Evolutionary conservation across 176 grass and related monocot genomes (phyloP).

Genomic region (Coix lacrymajobi): DNA sequence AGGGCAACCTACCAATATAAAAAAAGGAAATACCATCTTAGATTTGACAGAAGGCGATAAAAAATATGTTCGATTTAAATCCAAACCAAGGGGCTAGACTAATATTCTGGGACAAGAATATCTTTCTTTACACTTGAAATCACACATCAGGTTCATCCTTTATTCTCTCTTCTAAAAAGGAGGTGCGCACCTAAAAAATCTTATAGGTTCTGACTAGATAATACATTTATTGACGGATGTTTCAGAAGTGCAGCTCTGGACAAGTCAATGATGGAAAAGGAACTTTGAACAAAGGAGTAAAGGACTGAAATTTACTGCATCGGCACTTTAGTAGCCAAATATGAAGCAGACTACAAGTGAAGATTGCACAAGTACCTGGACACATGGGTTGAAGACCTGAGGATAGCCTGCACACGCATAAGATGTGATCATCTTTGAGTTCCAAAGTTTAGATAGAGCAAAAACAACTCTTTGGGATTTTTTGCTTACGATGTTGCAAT

Average conservation of each 20-base stretch:
- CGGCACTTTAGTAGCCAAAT: background rate
- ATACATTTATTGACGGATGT: background rate
- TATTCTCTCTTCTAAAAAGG: background rate
- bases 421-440: background rate
- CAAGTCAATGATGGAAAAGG: background rate
- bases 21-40: background rate
- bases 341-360: background rate
- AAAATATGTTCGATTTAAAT: background rate
- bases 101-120: background rate
- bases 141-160: background rate
- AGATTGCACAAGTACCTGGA: conserved; percentile 56
- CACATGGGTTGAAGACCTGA: conserved; percentile 70
- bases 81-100: background rate
- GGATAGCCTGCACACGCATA: conserved; percentile 49
- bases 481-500: conserved; percentile 69
- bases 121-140: background rate
- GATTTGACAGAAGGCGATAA: background rate
- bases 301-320: background rate
- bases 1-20: background rate
- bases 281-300: conserved; percentile 4
- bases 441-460: background rate
- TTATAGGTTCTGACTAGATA: background rate
- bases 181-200: background rate
- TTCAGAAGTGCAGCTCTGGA: background rate
- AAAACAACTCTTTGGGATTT: background rate